Base-by-base conservation (phyloP, 2,329 filamentous ascomycete genomes). In the Phialophora verrucosa region DNA sequence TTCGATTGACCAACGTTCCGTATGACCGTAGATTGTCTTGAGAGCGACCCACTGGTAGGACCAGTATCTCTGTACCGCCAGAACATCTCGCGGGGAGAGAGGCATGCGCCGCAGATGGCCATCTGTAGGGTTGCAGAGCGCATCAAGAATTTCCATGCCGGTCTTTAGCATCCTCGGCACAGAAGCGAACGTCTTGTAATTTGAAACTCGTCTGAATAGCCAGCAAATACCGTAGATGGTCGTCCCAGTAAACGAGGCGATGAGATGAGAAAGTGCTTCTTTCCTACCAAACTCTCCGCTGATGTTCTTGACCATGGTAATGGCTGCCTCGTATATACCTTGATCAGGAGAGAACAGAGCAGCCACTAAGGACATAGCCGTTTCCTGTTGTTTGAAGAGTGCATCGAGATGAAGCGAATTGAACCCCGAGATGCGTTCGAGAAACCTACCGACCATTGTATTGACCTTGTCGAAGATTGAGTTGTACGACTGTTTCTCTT, bases 251-350 rank as follows among this genome's bases (percentile, higher is more conserved):
- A 84, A 85, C 0, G 80, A 79, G 57, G 82, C 79, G n/a, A 89
- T 74, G n/a, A 90, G 77, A 72, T 88, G 83, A 53, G 84, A 84
- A 14, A 90, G 79, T 17, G 87, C 87, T 70, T 89, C 87, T 68
- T 84, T 80, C 63, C 87, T 82, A 66, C 83, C 84, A 61, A 84
- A 84, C 76, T 96, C 88, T 8, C 86, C 86, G 42, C 91, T 95
- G 73, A 94, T 87, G 42, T 88, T 88, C 77, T 97, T 97, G 70
- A 98, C 85, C 31, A 98, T 81, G 71, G 93, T 90, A 6, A 93
- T 86, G 0, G 91, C 89, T 17, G 91, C 90, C 75, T 93, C 90
- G 68, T 92, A 92, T 38, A 95, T 89, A 65, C 88, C 85, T 63
- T 90, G 83, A 71, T 96, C 90, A 17, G 92, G 91, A 51, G 93